Conservation (phyloP, 208 protist genomes). For the Strigomonas culicis region DNA sequence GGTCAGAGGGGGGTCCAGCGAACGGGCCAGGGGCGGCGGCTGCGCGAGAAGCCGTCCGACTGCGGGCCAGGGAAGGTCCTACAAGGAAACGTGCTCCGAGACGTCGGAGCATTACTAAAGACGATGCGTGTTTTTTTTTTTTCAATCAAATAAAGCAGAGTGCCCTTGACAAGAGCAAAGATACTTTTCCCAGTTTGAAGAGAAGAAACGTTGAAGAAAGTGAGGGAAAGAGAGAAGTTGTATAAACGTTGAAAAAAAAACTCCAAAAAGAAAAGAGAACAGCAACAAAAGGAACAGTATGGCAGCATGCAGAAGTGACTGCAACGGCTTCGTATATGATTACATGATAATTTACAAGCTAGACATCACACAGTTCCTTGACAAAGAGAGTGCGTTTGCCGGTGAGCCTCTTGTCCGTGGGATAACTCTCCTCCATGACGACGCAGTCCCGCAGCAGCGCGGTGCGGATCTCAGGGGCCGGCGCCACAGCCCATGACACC, state of each 20-base stretch:
- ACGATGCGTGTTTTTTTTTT: neutral
- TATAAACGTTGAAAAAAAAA: neutral
- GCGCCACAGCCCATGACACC: constrained; percentile 20
- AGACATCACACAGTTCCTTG: no score
- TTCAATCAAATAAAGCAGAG: neutral
- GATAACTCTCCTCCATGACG: constrained; percentile 14
- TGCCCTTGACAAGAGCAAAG: neutral
- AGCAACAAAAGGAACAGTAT: constrained; percentile 4
- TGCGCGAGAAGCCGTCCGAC: no score
- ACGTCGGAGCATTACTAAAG: no score
- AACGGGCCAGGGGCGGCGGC: no score
- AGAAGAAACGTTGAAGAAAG: neutral
- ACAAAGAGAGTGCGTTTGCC: neutral
- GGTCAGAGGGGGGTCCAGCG: no score
- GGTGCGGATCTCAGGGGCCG: neutral
- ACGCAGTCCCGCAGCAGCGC: neutral
- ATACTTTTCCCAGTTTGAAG: neutral
- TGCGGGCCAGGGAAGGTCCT: no score
- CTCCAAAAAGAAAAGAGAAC: neutral
- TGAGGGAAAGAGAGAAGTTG: neutral
- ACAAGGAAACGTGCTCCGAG: no score
- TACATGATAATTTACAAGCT: constrained; percentile 1
- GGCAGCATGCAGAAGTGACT: neutral
- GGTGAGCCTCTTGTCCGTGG: neutral
- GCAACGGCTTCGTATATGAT: neutral